Conservation (phyloP, 305 asterid species). For the Fraxinus paxiana region DNA sequence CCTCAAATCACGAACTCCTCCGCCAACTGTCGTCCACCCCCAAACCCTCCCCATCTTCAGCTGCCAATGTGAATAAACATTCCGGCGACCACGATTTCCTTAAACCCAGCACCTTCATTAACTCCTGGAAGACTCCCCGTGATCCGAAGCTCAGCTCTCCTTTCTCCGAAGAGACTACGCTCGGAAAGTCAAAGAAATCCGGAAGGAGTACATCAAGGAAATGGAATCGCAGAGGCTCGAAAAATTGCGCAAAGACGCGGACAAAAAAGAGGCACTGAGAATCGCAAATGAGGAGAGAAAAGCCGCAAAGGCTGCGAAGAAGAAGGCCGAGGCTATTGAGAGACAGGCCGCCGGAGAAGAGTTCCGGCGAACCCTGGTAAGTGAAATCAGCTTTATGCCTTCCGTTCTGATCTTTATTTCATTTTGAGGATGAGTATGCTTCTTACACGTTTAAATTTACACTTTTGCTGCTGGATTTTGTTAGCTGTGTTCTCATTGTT, state of each 20-base stretch:
- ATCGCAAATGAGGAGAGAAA: slow-evolving; percentile 67
- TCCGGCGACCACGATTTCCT: slow-evolving; percentile 50
- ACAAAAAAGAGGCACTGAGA: slow-evolving; percentile 61
- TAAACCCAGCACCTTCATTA: slow-evolving; percentile 45
- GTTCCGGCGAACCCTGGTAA: slow-evolving; percentile 60
- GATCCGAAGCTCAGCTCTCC: slow-evolving; percentile 53
- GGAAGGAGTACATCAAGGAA: slow-evolving; percentile 61
- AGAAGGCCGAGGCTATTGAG: slow-evolving; percentile 67
- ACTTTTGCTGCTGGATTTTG: not conserved
- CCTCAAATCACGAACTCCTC: slow-evolving; percentile 32
- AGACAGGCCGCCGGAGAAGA: slow-evolving; percentile 56
- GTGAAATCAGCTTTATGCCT: slow-evolving; percentile 14
- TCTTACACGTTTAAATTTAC: not conserved
- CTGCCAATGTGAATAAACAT: slow-evolving; percentile 18
- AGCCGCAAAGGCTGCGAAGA: slow-evolving; percentile 69
- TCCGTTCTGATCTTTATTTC: not conserved
- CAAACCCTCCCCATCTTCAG: slow-evolving; percentile 22
- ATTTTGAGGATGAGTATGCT: not conserved
- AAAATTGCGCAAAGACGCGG: slow-evolving; percentile 58
- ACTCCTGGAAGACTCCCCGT: slow-evolving; percentile 58
- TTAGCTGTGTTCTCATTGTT: not conserved
- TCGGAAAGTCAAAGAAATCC: slow-evolving; percentile 51
- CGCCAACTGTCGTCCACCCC: slow-evolving; percentile 39
- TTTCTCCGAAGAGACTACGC: slow-evolving; percentile 67
- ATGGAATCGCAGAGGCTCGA: slow-evolving; percentile 70